Conservation (phyloP, 345 rosid species). For the Gossypium rotundifolium region DNA sequence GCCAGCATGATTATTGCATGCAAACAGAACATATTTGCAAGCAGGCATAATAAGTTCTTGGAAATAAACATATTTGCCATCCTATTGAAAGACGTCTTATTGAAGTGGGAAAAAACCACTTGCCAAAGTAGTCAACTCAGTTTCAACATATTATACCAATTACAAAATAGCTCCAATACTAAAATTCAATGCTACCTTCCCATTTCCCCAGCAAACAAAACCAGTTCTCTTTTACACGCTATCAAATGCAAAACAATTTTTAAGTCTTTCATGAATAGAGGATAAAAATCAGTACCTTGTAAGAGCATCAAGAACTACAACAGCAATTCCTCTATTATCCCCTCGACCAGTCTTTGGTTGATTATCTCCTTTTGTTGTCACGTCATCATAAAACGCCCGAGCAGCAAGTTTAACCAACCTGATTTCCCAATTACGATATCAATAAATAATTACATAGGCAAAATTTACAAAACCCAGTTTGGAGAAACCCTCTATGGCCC, state of each 20-base stretch:
- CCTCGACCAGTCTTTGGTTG: slow-evolving; percentile 65
- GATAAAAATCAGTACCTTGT: slow-evolving; percentile 36
- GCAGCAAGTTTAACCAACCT: slow-evolving; percentile 77
- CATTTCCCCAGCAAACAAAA: neutral
- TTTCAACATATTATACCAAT: neutral
- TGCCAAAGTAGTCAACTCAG: neutral
- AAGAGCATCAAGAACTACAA: slow-evolving; percentile 78
- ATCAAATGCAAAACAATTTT: neutral
- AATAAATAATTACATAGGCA: neutral
- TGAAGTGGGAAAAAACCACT: neutral
- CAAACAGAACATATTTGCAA: neutral
- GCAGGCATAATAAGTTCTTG: neutral
- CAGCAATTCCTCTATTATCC: slow-evolving; percentile 73
- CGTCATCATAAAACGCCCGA: slow-evolving; percentile 79
- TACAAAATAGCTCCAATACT: neutral
- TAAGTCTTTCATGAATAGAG: too few species aligned
- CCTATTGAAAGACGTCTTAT: neutral
- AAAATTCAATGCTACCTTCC: neutral
- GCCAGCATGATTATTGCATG: neutral
- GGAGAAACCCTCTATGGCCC: neutral
- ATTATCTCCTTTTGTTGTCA: slow-evolving; percentile 62
- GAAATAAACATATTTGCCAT: neutral
- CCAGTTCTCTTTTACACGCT: neutral
- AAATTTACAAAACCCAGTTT: neutral
- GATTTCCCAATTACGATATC: neutral